Evolutionary conservation across 305 asterid genomes (phyloP).

Genomic region (Solanum hybrid): DNA sequence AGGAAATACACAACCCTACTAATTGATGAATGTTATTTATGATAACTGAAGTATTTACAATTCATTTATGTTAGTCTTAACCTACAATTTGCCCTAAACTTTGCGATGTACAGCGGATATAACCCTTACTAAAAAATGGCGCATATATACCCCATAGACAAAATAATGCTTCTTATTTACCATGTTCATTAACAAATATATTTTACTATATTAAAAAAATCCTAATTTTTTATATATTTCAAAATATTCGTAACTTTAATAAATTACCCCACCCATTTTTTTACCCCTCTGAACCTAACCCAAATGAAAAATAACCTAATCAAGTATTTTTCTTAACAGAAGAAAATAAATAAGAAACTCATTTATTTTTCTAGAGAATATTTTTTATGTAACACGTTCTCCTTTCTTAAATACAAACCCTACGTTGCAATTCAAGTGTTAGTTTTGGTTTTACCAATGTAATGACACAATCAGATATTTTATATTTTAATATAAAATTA

Average conservation of each 20-base stretch:
- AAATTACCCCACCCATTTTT: neutral
- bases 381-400: neutral
- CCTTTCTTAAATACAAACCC: neutral
- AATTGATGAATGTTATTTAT: neutral
- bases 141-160: rapidly evolving
- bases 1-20: neutral
- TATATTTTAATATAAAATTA: too few species aligned
- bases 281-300: neutral
- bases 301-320: too few species aligned
- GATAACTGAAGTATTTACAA: neutral
- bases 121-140: neutral
- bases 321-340: neutral
- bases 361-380: neutral
- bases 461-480: too few species aligned
- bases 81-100: too few species aligned
- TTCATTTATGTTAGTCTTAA: neutral
- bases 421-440: neutral
- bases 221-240: neutral
- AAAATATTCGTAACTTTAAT: neutral
- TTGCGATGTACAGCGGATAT: neutral
- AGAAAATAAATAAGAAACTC: neutral
- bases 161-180: neutral
- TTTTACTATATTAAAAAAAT: too few species aligned
- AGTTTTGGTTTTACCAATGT: neutral
- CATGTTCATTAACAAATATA: neutral